Evolutionary conservation across 805 yeast species (phyloP).

Genomic region (Candida incommunis): DNA sequence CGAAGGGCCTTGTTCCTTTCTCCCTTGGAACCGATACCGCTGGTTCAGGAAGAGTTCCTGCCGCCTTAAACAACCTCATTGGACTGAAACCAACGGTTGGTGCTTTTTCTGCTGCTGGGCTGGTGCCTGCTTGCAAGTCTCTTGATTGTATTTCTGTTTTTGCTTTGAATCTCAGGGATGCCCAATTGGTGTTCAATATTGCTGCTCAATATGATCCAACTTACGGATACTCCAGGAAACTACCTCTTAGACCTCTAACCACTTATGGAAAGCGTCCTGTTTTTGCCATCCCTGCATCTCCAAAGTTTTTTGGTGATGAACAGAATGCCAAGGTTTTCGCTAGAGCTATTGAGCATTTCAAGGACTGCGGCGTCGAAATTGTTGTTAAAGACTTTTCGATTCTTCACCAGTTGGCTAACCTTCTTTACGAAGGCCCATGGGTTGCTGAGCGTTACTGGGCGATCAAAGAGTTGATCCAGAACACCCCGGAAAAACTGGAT

Average conservation of each 20-base stretch:
- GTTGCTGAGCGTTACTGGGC: slow-evolving; percentile 91
- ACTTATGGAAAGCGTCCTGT: slow-evolving; percentile 45
- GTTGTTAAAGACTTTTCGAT: slow-evolving; percentile 59
- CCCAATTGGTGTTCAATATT: slow-evolving; percentile 59
- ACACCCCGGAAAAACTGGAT: slow-evolving; percentile 66
- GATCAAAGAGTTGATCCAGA: slow-evolving; percentile 48
- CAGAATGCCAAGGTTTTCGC: slow-evolving; percentile 61
- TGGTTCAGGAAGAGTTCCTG: slow-evolving; percentile 96
- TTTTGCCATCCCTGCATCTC: slow-evolving; percentile 61
- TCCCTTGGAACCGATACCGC: slow-evolving; percentile 96
- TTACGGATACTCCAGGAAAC: slow-evolving; percentile 68
- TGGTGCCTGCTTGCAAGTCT: slow-evolving; percentile 95
- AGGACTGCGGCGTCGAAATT: slow-evolving; percentile 42
- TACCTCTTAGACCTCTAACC: slow-evolving; percentile 53
- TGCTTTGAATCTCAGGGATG: slow-evolving; percentile 64
- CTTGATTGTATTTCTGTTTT: slow-evolving; percentile 87
- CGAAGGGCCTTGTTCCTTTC: slow-evolving; percentile 78
- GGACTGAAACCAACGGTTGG: slow-evolving; percentile 93
- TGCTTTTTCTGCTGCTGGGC: slow-evolving; percentile 72
- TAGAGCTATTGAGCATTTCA: slow-evolving; percentile 41
- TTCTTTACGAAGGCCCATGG: slow-evolving; percentile 97
- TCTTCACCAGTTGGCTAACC: slow-evolving; percentile 65
- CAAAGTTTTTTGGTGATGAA: slow-evolving; percentile 70
- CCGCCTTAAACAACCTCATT: slow-evolving; percentile 78
- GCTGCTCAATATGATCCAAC: slow-evolving; percentile 59